Conservation (phyloP, 1,284 basidiomycete genomes). For the Trametes polyzona region DNA sequence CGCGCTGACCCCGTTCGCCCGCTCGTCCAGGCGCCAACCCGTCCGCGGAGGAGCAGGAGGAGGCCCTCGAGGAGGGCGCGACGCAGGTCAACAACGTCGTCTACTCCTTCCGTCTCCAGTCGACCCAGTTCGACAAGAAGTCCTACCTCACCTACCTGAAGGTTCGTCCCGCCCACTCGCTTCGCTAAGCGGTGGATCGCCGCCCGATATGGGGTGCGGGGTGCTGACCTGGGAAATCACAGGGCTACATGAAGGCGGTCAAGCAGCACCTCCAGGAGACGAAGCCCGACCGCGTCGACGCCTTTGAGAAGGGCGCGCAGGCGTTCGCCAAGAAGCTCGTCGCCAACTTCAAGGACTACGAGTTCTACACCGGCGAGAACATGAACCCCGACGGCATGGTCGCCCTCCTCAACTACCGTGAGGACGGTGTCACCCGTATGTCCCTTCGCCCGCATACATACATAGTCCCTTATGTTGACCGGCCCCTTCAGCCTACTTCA, state of each 20-base stretch:
- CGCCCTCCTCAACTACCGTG: slow-evolving; percentile 84
- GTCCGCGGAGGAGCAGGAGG: slow-evolving; percentile 88
- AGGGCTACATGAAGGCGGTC: slow-evolving; percentile 84
- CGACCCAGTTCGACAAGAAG: slow-evolving; percentile 93
- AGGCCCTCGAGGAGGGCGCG: slow-evolving; percentile 83
- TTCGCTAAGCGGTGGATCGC: slow-evolving; percentile 8
- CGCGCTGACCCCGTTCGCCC: slow-evolving; percentile 13
- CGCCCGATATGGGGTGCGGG: neutral
- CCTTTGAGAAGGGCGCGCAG: slow-evolving; percentile 86
- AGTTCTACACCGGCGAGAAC: slow-evolving; percentile 88
- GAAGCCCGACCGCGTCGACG: slow-evolving; percentile 72
- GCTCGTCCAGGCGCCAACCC: slow-evolving; percentile 77
- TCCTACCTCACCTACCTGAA: slow-evolving; percentile 87
- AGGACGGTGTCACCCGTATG: slow-evolving; percentile 79
- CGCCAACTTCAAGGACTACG: slow-evolving; percentile 89
- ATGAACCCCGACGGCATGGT: slow-evolving; percentile 93
- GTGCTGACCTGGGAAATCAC: neutral
- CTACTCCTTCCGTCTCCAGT: slow-evolving; percentile 90
- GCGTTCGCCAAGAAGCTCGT: slow-evolving; percentile 88
- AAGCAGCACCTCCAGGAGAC: slow-evolving; percentile 63
- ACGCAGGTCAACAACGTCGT: slow-evolving; percentile 88
- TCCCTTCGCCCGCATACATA: slow-evolving; percentile 16
- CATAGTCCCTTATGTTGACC: slow-evolving; percentile 8
- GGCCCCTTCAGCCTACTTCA: slow-evolving; percentile 76
- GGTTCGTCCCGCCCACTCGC: slow-evolving; percentile 45